Base-by-base conservation (phyloP, 176 grass and related monocot genomes). In the Panicum miliaceum region DNA sequence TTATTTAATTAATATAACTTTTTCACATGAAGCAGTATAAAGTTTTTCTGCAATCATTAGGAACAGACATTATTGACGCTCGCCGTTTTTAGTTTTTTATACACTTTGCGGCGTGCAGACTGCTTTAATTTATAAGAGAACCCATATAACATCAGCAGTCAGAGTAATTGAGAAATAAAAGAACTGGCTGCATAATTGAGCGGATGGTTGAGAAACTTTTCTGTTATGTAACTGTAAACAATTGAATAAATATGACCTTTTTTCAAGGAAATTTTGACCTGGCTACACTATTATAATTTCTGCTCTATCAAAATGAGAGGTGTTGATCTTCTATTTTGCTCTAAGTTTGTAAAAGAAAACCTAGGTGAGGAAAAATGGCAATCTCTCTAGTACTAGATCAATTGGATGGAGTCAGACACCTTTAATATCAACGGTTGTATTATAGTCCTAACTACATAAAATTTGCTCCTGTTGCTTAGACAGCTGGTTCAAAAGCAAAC, bases 1-100 rank as follows among this genome's bases (percentile, higher is more conserved):
- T 6, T 77, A 7, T 46, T 82, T 86, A 82, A n/a, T 19, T 64
- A 76, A 54, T n/a, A 51, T 29, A 54, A 56, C 79, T 82, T 58
- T 77, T 48, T n/a, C 45, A 18, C 1, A 7, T 3, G 2, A 7
- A 47, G 15, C 29, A 12, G 12, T 56, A 63, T 64, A 61, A 64
- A 13, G 40, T 37, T 64, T 66, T 82, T 23, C 11, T 73, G 78
- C 40, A 19, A 23, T 23, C 2, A 57, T 59, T 66, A 58, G 9
- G 37, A 29, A 29, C 60, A 48, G 18, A n/a, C 13, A 84, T 10
- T 37, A 63, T 50, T 77, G 80, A 19, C 43, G 41, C 60, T 70
- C 16, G 42, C 16, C 41, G 7, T 19, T 77, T 73, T 4, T 15
- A 1, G 13, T 4, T 20, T 6, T 54, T 36, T n/a, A 58, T 5